These are phyloP conservation scores for Kwoniella newhampshirensis DNA, from an alignment of 768 basidiomycete species.

Conservation along the genomic window DNA sequence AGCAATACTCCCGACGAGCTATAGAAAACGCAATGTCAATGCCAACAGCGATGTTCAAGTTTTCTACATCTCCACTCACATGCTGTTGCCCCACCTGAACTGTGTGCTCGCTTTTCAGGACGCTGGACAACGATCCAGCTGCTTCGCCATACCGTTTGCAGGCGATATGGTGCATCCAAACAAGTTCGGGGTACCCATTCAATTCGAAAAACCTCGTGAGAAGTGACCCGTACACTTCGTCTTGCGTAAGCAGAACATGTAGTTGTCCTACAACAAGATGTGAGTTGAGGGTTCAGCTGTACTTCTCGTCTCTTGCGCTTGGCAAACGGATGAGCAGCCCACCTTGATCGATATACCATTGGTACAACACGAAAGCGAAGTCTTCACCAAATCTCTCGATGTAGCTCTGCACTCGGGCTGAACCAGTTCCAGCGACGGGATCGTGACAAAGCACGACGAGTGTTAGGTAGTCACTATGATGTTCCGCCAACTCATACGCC, in stretches of 20 bases:
- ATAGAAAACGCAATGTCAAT: slow-evolving; percentile 12
- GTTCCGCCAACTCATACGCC: slow-evolving; percentile 80
- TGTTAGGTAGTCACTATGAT: slow-evolving; percentile 78
- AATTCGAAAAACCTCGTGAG: slow-evolving; percentile 72
- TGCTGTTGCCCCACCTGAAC: slow-evolving; percentile 70
- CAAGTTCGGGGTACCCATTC: slow-evolving; percentile 58
- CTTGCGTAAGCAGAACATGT: slow-evolving; percentile 76
- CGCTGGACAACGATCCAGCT: slow-evolving; percentile 64
- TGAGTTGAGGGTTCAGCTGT: slow-evolving; percentile 2
- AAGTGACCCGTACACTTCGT: slow-evolving; percentile 62
- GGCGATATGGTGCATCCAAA: slow-evolving; percentile 86
- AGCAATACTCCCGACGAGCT: slow-evolving; percentile 89
- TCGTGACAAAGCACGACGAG: slow-evolving; percentile 75
- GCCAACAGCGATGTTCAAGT: background rate
- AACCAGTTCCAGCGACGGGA: slow-evolving; percentile 56
- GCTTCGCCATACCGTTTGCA: slow-evolving; percentile 67
- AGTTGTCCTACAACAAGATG: slow-evolving; percentile 63
- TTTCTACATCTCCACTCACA: slow-evolving; percentile 57
- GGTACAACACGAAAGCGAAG: slow-evolving; percentile 85
- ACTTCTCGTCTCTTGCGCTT: too few relatives aligned
- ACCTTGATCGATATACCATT: slow-evolving; percentile 92
- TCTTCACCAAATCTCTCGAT: slow-evolving; percentile 74
- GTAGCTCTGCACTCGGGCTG: slow-evolving; percentile 61
- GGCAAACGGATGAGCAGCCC: too few relatives aligned
- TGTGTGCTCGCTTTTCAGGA: slow-evolving; percentile 59